Conservation (phyloP, 345 rosid species). For the Hypericum androsaemum region DNA sequence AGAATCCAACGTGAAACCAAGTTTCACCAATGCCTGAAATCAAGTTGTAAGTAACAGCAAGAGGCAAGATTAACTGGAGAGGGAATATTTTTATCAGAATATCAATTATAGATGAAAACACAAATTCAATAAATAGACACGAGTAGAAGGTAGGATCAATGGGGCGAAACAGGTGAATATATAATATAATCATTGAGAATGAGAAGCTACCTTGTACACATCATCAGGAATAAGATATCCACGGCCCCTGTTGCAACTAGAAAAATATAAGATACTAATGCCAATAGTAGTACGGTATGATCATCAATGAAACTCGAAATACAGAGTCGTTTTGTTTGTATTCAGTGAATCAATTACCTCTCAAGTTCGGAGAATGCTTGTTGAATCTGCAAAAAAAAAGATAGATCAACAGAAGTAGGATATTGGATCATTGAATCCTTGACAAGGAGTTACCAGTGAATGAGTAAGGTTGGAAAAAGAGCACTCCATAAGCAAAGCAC, state of each 20-base stretch:
- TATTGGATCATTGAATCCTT: not conserved
- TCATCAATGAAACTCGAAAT: not conserved
- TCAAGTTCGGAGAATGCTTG: constrained; percentile 52
- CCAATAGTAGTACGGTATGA: not conserved
- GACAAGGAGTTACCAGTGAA: not conserved
- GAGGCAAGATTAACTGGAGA: not conserved
- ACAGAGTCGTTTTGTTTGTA: not conserved
- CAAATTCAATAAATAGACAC: not conserved
- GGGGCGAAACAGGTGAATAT: too few relatives aligned
- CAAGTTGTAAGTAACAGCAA: constrained; percentile 7
- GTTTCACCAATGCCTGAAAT: constrained; percentile 51
- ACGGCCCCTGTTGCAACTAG: constrained; percentile 34
- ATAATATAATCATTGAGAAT: too few relatives aligned
- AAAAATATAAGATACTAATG: not conserved
- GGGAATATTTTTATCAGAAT: too few relatives aligned
- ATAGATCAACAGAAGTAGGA: not conserved
- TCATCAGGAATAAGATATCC: constrained; percentile 51
- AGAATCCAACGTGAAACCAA: constrained; percentile 52
- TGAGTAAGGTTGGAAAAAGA: not conserved
- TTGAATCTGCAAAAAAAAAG: constrained; percentile 36
- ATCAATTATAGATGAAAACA: too few relatives aligned
- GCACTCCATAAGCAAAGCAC: not conserved
- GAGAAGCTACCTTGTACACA: constrained; percentile 36
- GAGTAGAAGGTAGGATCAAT: not conserved
- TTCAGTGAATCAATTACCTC: constrained; percentile 28